Conservation (phyloP, 2,329 filamentous ascomycete genomes). For the Diaporthe sp. region DNA sequence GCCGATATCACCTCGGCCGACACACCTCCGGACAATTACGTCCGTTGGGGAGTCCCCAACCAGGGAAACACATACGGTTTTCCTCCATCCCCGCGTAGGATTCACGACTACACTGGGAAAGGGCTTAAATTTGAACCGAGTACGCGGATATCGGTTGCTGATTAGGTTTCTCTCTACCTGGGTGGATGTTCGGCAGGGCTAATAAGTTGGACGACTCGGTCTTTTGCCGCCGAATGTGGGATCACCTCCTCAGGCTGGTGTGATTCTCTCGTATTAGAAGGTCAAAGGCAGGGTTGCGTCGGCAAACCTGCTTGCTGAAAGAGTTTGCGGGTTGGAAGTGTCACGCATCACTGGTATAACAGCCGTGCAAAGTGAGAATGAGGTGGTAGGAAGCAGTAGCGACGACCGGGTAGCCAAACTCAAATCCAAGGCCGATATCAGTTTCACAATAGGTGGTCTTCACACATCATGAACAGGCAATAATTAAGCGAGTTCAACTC, state of each 20-base stretch:
- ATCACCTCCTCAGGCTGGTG: not conserved
- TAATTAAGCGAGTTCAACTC: too few relatives aligned
- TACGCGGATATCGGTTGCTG: too few relatives aligned
- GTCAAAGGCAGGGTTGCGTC: not conserved
- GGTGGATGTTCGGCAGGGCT: not conserved
- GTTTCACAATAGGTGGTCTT: not conserved
- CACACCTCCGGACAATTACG: not conserved
- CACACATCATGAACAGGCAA: not conserved
- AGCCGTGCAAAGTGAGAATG: not conserved
- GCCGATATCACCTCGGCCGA: constrained; percentile 16
- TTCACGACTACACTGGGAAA: not conserved
- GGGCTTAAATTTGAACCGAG: not conserved
- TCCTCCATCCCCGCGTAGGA: not conserved
- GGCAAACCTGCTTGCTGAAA: not conserved
- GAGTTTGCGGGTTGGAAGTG: not conserved
- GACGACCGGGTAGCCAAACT: not conserved
- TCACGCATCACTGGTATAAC: too few relatives aligned
- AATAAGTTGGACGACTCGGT: not conserved
- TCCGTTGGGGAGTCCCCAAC: not conserved
- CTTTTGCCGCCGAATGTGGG: not conserved
- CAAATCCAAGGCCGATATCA: not conserved
- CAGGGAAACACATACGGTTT: not conserved
- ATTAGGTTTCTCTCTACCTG: not conserved
- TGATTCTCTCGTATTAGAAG: not conserved
- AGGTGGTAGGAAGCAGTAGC: not conserved